Base-by-base conservation (phyloP, 2,329 filamentous ascomycete species). In the Aspergillus pseudonomiae region DNA sequence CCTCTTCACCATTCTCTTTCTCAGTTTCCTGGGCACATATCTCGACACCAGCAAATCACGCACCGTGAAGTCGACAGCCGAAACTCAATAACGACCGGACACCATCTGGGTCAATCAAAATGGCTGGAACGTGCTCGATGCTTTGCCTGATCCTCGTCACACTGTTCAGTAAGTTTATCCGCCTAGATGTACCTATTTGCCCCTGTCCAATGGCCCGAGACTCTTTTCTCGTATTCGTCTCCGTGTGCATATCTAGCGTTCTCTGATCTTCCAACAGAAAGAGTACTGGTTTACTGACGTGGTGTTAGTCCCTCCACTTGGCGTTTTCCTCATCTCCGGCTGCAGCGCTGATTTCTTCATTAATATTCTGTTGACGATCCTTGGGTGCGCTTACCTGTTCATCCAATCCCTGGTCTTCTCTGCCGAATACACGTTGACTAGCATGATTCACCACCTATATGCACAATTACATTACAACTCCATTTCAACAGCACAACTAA, bases 321-420 rank as follows among this genome's bases (percentile, higher is more conserved):
- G 88, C 57, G 88, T 89, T 52, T 88, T 83, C 73, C 77, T 85
- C 56, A 84, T 91, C 58, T 84, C 88, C 62, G 89, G 89, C 72
- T 91, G 88, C 72, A 88, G 88, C 46, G 76, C 79, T 70, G 89
- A 91, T 71, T 77, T 91, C 39, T 81, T 88, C 59, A 85, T 91
- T 78, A 91, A 91, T 75, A 85, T 91, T 70, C 83, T 85, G 68
- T 78, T 91, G 66, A 91, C 89, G 0, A 70, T 91, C 32, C 82
- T 91, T 26, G 88, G 88, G 84, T 86, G 75, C 63, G 83, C 73
- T 11, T 58, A 39, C 16, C 5, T 32, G 34, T 16, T 24, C 24
- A 12, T 6, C 43, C 21, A 21, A 6, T 24, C 26, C 6, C 36
- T 36, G 10, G 12, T 54, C 30, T 24, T 43, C 41, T 11, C 41